A percentile compares a stretch with the other conserved stretches of the same genome.
Evolutionary conservation across 2,329 filamentous ascomycete genomes (phyloP).

Genomic region (Penicillium thymicola): DNA sequence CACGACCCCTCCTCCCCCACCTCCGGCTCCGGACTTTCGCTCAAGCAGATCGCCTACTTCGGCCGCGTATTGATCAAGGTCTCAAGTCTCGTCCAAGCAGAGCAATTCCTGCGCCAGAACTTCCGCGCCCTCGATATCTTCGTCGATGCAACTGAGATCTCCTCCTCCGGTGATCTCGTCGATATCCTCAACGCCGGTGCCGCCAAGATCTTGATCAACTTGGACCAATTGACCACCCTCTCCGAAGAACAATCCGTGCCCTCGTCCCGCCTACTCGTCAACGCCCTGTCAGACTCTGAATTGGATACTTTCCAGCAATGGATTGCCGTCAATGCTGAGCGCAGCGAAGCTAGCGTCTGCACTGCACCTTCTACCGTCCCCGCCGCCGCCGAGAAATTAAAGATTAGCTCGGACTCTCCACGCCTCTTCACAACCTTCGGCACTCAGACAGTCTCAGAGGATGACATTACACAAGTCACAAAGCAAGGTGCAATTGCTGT

Average conservation of each 20-base stretch:
- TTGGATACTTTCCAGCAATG: constrained; percentile 41
- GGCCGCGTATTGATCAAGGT: constrained; percentile 56
- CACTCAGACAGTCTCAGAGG: constrained; percentile 42
- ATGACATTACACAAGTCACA: constrained; percentile 48
- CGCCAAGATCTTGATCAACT: constrained; percentile 75
- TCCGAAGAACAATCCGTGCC: constrained; percentile 51
- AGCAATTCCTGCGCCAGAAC: constrained; percentile 56
- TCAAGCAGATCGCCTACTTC: constrained; percentile 57
- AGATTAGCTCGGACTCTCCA: constrained; percentile 39
- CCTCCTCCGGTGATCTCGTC: constrained; percentile 68
- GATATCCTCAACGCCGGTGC: constrained; percentile 82
- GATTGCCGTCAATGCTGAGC: constrained; percentile 36
- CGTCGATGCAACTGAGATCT: constrained; percentile 70
- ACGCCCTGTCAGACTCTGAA: constrained; percentile 43
- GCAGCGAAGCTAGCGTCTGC: constrained; percentile 36
- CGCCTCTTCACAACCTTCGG: constrained; percentile 40
- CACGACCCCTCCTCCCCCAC: constrained; percentile 43
- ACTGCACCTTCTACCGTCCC: constrained; percentile 39
- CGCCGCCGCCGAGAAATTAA: constrained; percentile 37
- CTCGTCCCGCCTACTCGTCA: constrained; percentile 56
- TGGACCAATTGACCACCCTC: constrained; percentile 62
- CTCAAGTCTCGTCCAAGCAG: constrained; percentile 38
- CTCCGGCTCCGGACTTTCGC: constrained; percentile 51
- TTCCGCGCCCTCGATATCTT: constrained; percentile 60
- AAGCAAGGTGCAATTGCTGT: constrained; percentile 63